These are phyloP conservation scores for Stellera chamaejasme DNA, from an alignment of 345 rosid genomes.

Conservation along the genomic window DNA sequence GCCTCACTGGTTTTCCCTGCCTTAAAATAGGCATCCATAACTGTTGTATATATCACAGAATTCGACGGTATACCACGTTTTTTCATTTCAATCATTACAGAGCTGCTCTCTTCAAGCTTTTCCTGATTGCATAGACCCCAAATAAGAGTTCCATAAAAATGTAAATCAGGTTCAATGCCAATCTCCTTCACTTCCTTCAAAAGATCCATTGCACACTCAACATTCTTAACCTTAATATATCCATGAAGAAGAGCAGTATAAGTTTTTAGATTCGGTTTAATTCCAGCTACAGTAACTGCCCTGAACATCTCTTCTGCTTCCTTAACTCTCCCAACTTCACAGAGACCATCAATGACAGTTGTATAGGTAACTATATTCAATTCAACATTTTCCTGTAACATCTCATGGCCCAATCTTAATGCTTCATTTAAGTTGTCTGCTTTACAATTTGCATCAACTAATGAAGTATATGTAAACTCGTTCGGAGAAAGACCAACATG, in stretches of 20 bases:
- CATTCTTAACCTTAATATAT: slow-evolving; percentile 38
- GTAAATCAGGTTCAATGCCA: slow-evolving; percentile 39
- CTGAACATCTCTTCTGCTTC: slow-evolving; percentile 52
- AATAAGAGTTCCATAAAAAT: slow-evolving; percentile 53
- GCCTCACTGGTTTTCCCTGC: slow-evolving; percentile 39
- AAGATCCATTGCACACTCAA: slow-evolving; percentile 41
- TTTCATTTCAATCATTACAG: slow-evolving; percentile 45
- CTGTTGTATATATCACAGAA: slow-evolving; percentile 43
- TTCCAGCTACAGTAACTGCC: slow-evolving; percentile 34
- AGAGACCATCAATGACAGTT: slow-evolving; percentile 48
- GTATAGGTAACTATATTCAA: slow-evolving; percentile 59
- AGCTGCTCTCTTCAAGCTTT: slow-evolving; percentile 41
- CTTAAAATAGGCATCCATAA: slow-evolving; percentile 60
- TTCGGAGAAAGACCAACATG: slow-evolving; percentile 54
- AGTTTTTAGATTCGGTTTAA: slow-evolving; percentile 40
- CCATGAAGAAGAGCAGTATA: slow-evolving; percentile 60
- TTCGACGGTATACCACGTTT: slow-evolving; percentile 33
- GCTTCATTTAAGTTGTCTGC: slow-evolving; percentile 41
- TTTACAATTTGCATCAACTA: slow-evolving; percentile 64
- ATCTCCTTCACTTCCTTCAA: slow-evolving; percentile 39
- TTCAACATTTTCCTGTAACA: slow-evolving; percentile 34
- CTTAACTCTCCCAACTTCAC: slow-evolving; percentile 35
- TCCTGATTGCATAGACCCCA: slow-evolving; percentile 49
- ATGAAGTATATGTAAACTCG: slow-evolving; percentile 59
- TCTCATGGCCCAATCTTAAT: slow-evolving; percentile 50